Conservation (phyloP, 768 basidiomycete species). For the Suillus occidentalis region DNA sequence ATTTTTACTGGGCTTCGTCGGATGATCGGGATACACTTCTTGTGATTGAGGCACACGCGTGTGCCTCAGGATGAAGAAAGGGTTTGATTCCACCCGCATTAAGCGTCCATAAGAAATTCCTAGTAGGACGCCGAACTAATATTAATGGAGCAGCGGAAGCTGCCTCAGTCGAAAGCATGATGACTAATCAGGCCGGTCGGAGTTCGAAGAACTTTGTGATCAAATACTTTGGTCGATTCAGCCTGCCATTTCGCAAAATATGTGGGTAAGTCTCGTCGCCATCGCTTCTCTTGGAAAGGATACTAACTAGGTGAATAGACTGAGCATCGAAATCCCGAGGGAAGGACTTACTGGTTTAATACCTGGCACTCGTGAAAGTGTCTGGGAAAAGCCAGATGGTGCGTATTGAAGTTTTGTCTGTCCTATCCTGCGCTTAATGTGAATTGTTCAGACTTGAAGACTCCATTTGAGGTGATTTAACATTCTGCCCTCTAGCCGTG, state of each 20-base stretch:
- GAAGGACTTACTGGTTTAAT: constrained; percentile 99
- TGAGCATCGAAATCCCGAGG: constrained; percentile 92
- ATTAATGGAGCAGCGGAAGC: no score
- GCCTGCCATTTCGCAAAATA: constrained; percentile 13
- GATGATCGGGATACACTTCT: no score
- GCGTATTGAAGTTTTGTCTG: constrained; percentile 22
- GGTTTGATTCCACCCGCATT: no score
- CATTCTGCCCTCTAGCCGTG: constrained; percentile 8
- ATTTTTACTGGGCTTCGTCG: no score
- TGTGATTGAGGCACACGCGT: no score
- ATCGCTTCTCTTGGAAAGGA: constrained; percentile 1
- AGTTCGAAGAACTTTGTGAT: not conserved
- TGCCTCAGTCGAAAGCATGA: no score
- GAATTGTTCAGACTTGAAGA: constrained; percentile 67
- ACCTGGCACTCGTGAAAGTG: constrained; percentile 83
- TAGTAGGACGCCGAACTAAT: no score
- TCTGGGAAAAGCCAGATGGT: constrained; percentile 99
- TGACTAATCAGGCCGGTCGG: not conserved
- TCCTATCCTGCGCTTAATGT: constrained; percentile 9
- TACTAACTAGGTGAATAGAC: constrained; percentile 48
- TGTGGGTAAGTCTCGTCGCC: constrained; percentile 30
- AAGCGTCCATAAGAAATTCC: no score
- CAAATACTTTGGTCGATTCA: not conserved
- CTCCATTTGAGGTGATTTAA: constrained; percentile 78
- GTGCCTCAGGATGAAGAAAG: no score